Percentiles rank a stretch among this genome's conserved stretches.
phyloP scores from a whole-genome alignment of 305 asterid species.

The Fraxinus baroniana region DNA sequence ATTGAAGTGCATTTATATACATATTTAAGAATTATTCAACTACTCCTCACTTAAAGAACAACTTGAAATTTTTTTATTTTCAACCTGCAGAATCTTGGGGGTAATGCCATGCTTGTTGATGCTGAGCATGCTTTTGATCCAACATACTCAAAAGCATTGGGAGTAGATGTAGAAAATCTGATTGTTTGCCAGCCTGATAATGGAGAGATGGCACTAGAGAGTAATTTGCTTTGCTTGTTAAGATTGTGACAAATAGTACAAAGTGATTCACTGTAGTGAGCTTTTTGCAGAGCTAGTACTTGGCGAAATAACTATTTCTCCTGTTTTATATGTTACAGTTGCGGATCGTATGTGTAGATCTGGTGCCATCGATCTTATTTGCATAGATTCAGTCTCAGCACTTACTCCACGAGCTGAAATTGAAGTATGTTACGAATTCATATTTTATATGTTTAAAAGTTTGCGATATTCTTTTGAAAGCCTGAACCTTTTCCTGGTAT shows the following conservation, averaged over 20 bases:
- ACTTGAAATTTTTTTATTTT: slow-evolving; percentile 26
- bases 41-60: slow-evolving; percentile 17
- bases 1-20: neutral
- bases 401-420: slow-evolving; percentile 99
- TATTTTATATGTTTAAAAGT: slow-evolving; percentile 17
- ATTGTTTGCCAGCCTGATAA: slow-evolving; percentile 99
- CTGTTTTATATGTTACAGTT: slow-evolving; percentile 51
- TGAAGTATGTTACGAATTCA: slow-evolving; percentile 57
- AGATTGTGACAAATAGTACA: slow-evolving; percentile 19
- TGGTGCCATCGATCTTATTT: slow-evolving; percentile 97
- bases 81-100: slow-evolving; percentile 80
- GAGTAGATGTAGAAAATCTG: slow-evolving; percentile 96
- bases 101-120: slow-evolving; percentile 99
- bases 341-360: slow-evolving; percentile 99
- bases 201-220: slow-evolving; percentile 99
- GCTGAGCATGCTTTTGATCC: slow-evolving; percentile 99
- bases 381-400: slow-evolving; percentile 99
- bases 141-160: slow-evolving; percentile 86
- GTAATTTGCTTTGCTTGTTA: slow-evolving; percentile 48
- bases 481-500: slow-evolving; percentile 10
- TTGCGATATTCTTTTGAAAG: neutral
- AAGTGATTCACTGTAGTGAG: neutral
- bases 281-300: slow-evolving; percentile 11
- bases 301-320: slow-evolving; percentile 4
- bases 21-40: neutral